These are phyloP conservation scores for Candida broadrunensis DNA, from an alignment of 805 yeast species.

Conservation along the genomic window DNA sequence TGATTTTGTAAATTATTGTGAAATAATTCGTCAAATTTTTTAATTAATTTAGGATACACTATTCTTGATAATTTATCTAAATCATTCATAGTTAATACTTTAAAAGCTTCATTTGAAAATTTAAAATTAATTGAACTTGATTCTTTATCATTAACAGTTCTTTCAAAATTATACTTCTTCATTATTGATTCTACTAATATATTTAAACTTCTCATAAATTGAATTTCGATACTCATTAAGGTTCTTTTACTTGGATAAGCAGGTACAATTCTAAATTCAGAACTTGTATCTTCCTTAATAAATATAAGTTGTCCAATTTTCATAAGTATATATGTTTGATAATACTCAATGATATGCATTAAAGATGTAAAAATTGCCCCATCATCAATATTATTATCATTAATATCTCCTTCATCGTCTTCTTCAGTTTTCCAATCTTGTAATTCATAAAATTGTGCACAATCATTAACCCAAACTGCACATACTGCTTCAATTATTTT, in stretches of 20 bases:
- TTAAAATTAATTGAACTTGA: conserved; percentile 7
- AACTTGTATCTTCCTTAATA: conserved; percentile 11
- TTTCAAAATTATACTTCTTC: conserved; percentile 34
- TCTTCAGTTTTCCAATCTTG: conserved; percentile 37
- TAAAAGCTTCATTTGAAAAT: conserved; percentile 25
- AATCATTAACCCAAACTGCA: conserved; percentile 44
- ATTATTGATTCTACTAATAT: conserved; percentile 39
- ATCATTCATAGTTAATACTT: conserved; percentile 43
- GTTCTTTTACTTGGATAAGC: conserved; percentile 38
- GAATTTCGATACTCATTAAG: conserved; percentile 41
- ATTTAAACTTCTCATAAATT: conserved; percentile 42
- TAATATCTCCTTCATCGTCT: conserved; percentile 1
- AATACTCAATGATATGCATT: conserved; percentile 33
- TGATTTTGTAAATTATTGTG: conserved; percentile 34
- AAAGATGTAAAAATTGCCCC: conserved; percentile 30
- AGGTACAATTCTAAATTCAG: conserved; percentile 28
- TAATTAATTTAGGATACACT: conserved; percentile 29
- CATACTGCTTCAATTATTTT: conserved; percentile 39
- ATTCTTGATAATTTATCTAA: conserved; percentile 31
- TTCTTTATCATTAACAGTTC: conserved; percentile 7
- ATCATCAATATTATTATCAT: conserved; percentile 7
- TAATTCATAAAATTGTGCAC: conserved; percentile 42
- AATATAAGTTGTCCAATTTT: conserved; percentile 26
- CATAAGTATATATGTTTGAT: conserved; percentile 30
- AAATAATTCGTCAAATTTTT: conserved; percentile 31